These are phyloP conservation scores for Cladosporium sp. DNA, from an alignment of 2,329 filamentous ascomycete genomes.

Conservation along the genomic window DNA sequence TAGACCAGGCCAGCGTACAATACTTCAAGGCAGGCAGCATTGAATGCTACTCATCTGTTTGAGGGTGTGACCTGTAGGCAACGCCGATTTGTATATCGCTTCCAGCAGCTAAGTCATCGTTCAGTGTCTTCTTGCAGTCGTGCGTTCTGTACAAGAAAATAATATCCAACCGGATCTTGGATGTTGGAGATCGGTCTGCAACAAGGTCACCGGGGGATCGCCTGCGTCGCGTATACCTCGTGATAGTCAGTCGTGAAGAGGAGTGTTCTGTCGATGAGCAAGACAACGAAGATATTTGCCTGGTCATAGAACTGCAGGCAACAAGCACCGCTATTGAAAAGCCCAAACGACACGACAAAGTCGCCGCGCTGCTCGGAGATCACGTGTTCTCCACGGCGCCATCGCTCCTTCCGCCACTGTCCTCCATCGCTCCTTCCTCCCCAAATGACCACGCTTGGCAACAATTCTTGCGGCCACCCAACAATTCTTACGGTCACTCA, in stretches of 20 bases:
- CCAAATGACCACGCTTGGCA: not conserved
- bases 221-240: not conserved
- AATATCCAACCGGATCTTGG: too few relatives aligned
- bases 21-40: not conserved
- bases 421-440: not conserved
- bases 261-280: not conserved
- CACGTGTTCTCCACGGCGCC: not conserved
- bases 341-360: not conserved
- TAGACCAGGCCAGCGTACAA: not conserved
- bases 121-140: not conserved
- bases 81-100: not conserved
- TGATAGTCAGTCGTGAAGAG: not conserved
- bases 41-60: not conserved
- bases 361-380: not conserved
- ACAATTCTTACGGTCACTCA: not conserved
- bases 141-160: too few relatives aligned
- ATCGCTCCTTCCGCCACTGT: not conserved
- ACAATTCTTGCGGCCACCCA: not conserved
- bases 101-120: constrained; percentile 1
- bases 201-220: not conserved
- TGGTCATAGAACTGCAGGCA: not conserved
- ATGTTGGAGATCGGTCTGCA: not conserved
- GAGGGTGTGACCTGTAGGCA: not conserved
- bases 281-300: not conserved
- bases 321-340: not conserved